Evolutionary conservation across 768 basidiomycete species (phyloP).

Genomic region (Sutorius australiensis): DNA sequence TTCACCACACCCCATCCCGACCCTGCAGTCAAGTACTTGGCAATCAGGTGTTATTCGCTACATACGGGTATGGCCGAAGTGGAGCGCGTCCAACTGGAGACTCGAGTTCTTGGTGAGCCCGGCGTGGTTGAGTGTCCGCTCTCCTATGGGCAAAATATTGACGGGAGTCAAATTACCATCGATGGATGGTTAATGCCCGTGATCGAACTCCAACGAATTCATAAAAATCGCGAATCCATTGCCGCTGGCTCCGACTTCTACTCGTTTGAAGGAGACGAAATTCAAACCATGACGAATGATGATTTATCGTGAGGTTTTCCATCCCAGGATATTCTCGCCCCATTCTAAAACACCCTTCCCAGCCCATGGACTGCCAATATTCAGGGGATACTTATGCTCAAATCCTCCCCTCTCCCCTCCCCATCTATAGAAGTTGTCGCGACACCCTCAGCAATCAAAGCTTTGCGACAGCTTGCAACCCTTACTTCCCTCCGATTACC

Average conservation of each 20-base stretch:
- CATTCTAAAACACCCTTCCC: slow-evolving; percentile 12
- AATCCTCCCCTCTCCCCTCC: slow-evolving; percentile 33
- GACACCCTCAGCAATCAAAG: slow-evolving; percentile 56
- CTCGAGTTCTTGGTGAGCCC: slow-evolving; percentile 53
- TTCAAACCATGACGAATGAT: slow-evolving; percentile 36
- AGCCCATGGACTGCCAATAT: slow-evolving; percentile 61
- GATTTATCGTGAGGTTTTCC: slow-evolving; percentile 52
- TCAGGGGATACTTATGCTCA: slow-evolving; percentile 64
- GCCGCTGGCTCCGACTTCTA: slow-evolving; percentile 48
- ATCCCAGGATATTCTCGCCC: background rate
- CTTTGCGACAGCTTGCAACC: slow-evolving; percentile 61
- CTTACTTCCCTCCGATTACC: slow-evolving; percentile 69
- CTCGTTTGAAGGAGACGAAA: slow-evolving; percentile 31
- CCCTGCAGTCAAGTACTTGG: slow-evolving; percentile 59
- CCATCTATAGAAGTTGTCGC: slow-evolving; percentile 46
- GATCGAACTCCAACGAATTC: slow-evolving; percentile 61
- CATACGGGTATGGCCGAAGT: slow-evolving; percentile 77
- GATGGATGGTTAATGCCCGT: slow-evolving; percentile 85
- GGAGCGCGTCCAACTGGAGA: slow-evolving; percentile 65
- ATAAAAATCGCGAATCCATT: slow-evolving; percentile 46
- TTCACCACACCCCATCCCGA: slow-evolving; percentile 56
- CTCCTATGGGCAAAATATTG: slow-evolving; percentile 47
- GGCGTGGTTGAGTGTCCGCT: slow-evolving; percentile 60
- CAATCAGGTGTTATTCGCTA: slow-evolving; percentile 73
- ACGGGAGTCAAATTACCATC: slow-evolving; percentile 42